These are phyloP conservation scores for Hamamelis virginiana DNA, from an alignment of 164 flowering plant species.

Conservation along the genomic window DNA sequence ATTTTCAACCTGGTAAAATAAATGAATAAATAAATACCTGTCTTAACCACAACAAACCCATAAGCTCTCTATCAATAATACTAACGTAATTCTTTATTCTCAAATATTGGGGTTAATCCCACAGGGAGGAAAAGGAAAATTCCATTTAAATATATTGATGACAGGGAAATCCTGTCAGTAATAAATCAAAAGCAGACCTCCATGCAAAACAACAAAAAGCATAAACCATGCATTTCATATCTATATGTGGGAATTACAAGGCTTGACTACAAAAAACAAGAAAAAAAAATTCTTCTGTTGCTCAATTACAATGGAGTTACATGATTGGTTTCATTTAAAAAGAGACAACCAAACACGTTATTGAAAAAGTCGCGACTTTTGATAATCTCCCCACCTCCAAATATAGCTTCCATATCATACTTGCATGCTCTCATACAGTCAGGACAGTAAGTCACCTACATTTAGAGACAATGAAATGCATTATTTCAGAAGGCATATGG, in stretches of 20 bases:
- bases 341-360: conserved; percentile 86
- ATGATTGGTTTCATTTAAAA: conserved; percentile 69
- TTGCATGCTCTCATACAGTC: conserved; percentile 94
- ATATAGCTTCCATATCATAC: conserved; percentile 56
- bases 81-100: no score
- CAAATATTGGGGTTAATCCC: no score
- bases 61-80: no score
- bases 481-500: no score
- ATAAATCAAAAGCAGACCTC: not conserved
- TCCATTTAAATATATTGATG: no score
- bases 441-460: conserved; percentile 96
- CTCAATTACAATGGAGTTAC: conserved; percentile 50
- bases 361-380: conserved; percentile 78
- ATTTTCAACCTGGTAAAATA: no score
- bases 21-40: no score
- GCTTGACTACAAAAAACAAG: not conserved
- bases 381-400: conserved; percentile 43
- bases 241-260: not conserved
- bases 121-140: no score
- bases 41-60: no score
- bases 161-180: not conserved
- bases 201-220: not conserved
- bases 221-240: not conserved
- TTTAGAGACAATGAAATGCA: not conserved
- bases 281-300: not conserved